Evolutionary conservation across 225 moss, liverwort and hornwort species (phyloP).

Genomic region (Pseudoscleropodium purum): DNA sequence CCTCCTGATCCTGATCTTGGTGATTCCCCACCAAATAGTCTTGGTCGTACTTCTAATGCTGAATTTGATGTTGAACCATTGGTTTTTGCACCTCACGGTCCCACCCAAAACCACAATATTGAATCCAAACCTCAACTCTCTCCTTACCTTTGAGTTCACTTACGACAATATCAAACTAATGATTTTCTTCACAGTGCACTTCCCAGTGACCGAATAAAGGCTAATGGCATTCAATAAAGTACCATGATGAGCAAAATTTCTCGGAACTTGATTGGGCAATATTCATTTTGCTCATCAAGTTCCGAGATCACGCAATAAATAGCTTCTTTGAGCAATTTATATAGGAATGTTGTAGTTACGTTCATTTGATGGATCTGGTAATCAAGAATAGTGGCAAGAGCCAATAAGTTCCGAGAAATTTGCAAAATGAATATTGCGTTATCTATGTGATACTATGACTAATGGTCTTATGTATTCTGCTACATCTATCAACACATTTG

Average conservation of each 20-base stretch:
- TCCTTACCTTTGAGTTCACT: background rate
- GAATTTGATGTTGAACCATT: rapidly evolving
- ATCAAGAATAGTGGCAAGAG: no score
- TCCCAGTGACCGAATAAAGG: rapidly evolving
- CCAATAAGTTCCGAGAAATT: no score
- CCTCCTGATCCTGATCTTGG: rapidly evolving
- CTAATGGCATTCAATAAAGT: background rate
- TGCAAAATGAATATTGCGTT: no score
- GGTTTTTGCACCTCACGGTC: rapidly evolving
- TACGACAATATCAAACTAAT: background rate
- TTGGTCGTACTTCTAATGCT: rapidly evolving
- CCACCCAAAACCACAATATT: background rate
- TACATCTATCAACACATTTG: no score
- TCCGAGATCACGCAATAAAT: no score
- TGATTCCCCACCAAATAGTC: background rate
- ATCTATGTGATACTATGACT: no score
- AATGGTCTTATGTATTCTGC: no score
- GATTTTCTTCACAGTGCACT: background rate
- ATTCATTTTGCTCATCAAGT: background rate
- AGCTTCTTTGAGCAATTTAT: no score
- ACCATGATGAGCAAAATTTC: background rate
- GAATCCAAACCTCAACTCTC: background rate
- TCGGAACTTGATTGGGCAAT: no score
- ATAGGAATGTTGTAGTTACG: no score
- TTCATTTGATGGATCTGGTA: no score